A percentile compares a stretch with the other conserved stretches of the same genome.
These are phyloP conservation scores for Tuber melanosporum DNA, from an alignment of 495 filamentous ascomycete species.

Conservation along the genomic window DNA sequence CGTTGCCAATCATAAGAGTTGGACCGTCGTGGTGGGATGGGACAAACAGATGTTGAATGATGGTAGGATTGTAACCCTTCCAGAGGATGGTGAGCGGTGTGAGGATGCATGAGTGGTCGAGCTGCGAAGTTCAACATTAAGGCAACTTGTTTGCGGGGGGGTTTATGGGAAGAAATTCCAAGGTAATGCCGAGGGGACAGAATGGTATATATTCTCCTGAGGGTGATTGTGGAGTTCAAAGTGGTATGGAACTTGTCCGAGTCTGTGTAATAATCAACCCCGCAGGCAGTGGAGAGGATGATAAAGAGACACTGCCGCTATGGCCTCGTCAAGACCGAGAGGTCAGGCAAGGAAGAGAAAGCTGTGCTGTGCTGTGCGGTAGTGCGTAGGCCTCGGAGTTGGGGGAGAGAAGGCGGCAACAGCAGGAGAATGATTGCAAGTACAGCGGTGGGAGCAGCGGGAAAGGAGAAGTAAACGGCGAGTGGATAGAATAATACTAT, in stretches of 20 bases:
- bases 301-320: constrained; percentile 40
- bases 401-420: background rate
- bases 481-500: constrained; percentile 5
- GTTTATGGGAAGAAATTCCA: constrained; percentile 31
- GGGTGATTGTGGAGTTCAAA: background rate
- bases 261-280: constrained; percentile 20
- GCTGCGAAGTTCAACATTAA: constrained; percentile 38
- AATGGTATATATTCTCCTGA: constrained; percentile 5
- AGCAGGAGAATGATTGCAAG: background rate
- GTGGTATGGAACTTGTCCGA: background rate
- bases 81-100: constrained; percentile 34
- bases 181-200: constrained; percentile 31
- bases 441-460: constrained; percentile 18
- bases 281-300: constrained; percentile 32
- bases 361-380: constrained; percentile 25
- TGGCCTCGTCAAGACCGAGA: constrained; percentile 35
- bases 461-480: constrained; percentile 22
- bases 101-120: constrained; percentile 38
- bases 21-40: background rate
- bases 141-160: constrained; percentile 24
- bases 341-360: constrained; percentile 37
- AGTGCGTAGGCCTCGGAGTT: constrained; percentile 4
- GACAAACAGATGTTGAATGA: background rate
- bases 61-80: constrained; percentile 32
- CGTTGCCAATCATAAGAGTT: constrained; percentile 1